A percentile compares a stretch with the other conserved stretches of the same genome.
Evolutionary conservation across 768 basidiomycete species (phyloP).

Genomic region (Botryobasidium botryosum): DNA sequence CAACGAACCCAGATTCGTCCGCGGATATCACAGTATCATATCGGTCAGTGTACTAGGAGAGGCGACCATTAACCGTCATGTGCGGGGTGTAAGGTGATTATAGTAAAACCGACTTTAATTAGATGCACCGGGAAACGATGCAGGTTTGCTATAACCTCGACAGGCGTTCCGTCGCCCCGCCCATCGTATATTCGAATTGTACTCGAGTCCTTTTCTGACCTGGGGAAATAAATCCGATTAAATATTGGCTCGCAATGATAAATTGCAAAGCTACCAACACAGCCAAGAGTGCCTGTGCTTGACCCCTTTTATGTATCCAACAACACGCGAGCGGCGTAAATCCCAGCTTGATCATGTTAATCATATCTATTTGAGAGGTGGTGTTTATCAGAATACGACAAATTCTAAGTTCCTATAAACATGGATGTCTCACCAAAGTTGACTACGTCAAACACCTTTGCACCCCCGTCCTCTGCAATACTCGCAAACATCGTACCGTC

Average conservation of each 20-base stretch:
- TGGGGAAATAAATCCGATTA: conserved; percentile 19
- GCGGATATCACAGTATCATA: conserved; percentile 88
- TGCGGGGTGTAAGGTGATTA: neutral
- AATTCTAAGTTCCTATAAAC: too few species aligned
- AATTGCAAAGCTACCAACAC: conserved; percentile 37
- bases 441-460: conserved; percentile 92
- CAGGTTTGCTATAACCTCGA: conserved; percentile 58
- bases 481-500: conserved; percentile 90
- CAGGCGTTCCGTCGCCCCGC: conserved; percentile 61
- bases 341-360: conserved; percentile 86
- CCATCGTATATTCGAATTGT: conserved; percentile 83
- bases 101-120: conserved; percentile 48
- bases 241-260: neutral
- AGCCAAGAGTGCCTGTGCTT: conserved; percentile 76
- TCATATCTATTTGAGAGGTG: conserved; percentile 58
- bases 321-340: conserved; percentile 79
- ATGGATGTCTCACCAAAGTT: conserved; percentile 65
- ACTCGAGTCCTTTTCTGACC: conserved; percentile 62
- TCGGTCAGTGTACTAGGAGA: conserved; percentile 63
- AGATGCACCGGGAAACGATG: conserved; percentile 84
- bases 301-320: conserved; percentile 85
- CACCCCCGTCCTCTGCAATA: conserved; percentile 77
- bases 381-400: neutral
- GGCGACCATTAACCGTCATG: neutral
- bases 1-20: conserved; percentile 86